phyloP scores from a whole-genome alignment of 257 asterid genomes.

The Solanum chaucha region DNA sequence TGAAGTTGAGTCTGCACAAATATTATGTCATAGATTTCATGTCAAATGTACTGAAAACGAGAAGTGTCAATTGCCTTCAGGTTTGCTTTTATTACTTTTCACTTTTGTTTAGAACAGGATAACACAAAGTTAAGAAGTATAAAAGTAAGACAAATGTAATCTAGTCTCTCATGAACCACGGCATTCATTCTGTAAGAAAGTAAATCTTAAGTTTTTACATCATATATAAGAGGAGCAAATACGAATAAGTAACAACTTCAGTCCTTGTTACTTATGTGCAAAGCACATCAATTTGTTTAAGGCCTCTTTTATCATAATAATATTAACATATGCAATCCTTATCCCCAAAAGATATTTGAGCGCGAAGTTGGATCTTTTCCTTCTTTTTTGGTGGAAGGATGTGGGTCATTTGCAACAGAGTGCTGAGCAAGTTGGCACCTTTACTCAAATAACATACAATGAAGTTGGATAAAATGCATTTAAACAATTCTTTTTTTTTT shows the following conservation, averaged over 20 bases:
- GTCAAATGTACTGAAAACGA: background rate
- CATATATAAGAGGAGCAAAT: background rate
- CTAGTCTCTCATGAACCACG: background rate
- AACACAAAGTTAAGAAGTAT: background rate
- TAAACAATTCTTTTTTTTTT: background rate
- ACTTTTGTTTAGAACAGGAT: background rate
- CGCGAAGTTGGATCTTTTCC: background rate
- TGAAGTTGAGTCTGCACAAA: slow-evolving; percentile 63
- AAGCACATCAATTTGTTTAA: background rate
- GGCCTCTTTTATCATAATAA: background rate
- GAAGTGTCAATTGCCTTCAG: background rate
- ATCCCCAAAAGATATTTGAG: background rate
- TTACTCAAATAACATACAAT: background rate
- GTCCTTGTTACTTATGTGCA: background rate
- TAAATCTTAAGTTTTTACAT: background rate
- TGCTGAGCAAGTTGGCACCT: background rate
- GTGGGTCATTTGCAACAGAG: background rate
- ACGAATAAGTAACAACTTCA: background rate
- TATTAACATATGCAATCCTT: background rate
- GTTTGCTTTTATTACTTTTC: background rate
- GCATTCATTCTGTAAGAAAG: background rate
- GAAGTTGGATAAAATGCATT: background rate
- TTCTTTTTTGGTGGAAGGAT: background rate
- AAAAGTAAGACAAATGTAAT: background rate
- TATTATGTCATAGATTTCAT: background rate